Evolutionary conservation across 2,329 filamentous ascomycete genomes (phyloP).

Genomic region (Colletotrichum filicis): DNA sequence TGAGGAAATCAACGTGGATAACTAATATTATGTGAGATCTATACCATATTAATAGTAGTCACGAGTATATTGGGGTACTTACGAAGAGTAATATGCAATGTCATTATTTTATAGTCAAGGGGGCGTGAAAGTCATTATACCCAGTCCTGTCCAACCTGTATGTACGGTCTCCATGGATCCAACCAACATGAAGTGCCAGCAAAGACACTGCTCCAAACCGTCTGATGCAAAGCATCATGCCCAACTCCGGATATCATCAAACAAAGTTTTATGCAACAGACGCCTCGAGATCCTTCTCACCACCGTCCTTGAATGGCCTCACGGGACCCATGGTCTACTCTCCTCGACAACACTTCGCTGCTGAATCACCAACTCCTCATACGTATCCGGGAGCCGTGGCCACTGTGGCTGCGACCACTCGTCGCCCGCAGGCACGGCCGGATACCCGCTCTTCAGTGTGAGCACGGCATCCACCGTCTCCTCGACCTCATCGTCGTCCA

Average conservation of each 20-base stretch:
- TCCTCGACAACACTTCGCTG: conserved; percentile 23
- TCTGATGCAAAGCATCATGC: neutral
- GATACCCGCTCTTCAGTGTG: conserved; percentile 20
- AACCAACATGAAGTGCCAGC: neutral
- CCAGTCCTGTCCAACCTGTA: neutral
- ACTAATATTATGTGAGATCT: neutral
- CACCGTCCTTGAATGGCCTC: neutral
- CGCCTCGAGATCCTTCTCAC: neutral
- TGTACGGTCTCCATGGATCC: neutral
- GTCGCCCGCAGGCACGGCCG: conserved; percentile 20
- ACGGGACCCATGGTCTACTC: conserved; percentile 6
- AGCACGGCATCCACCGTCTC: conserved; percentile 33
- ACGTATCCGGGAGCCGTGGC: conserved; percentile 30
- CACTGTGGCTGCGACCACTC: conserved; percentile 35
- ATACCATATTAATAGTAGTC: neutral
- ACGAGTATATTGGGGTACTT: too few species aligned
- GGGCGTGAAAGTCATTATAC: conserved; percentile 10
- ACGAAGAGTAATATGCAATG: neutral
- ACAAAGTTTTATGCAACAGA: neutral
- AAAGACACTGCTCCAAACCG: neutral
- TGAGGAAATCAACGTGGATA: neutral
- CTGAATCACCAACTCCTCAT: conserved; percentile 33
- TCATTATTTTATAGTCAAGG: neutral
- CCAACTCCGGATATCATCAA: conserved; percentile 5
- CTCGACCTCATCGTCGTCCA: conserved; percentile 27